Base-by-base conservation (phyloP, 179 eudicot genomes). In the Silene vulgaris region DNA sequence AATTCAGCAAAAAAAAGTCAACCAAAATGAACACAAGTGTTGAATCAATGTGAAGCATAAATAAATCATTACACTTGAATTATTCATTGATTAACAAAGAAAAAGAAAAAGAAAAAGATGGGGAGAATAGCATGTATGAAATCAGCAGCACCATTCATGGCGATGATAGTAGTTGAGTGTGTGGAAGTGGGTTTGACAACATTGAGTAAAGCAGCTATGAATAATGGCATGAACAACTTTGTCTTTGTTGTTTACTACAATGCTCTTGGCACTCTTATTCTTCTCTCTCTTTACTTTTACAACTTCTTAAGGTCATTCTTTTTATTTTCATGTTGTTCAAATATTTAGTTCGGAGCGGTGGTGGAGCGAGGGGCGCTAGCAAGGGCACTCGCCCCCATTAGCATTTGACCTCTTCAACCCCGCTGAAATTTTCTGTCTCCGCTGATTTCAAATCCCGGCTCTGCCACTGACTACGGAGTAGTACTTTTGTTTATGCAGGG, bases 241-340 rank as follows among this genome's bases (percentile, higher is more conserved):
- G 96, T 90, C 14, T 92, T 88, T 70, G 77, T 92, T 35, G 96
- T 88, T 35, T 92, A 90, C 69, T 86, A 88, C 65, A 89, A 92
- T 81, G 96, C 79, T 75, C 85, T 92, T 50, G 97, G 93, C 59
- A 88, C 97, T 68, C 65, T 89, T 30, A 32, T 89, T 60, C 94
- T 90, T 79, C 82, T 90, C 1, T 91, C 96, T 43, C 73, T 86
- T 8, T 87, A 84, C 82, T 73, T 88, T 79, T 88, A 75, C 76
- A 79, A 72, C 80, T 75, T 81, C 85, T 81, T 77, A 75, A 80
- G 85, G 85, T 75, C 45, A 21, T 32, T 30, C 21, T 54, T 64
- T 8, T 3, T 45, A 40, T 60, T 13, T 69, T 21, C 20, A 1
- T 35, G 19, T 0, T 14, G 8, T n/a, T 5, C 1, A 5, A 45